Percentiles rank a stretch among this genome's conserved stretches.
phyloP scores from a whole-genome alignment of 2,329 filamentous ascomycete species.

The Trichoderma asperellum region DNA sequence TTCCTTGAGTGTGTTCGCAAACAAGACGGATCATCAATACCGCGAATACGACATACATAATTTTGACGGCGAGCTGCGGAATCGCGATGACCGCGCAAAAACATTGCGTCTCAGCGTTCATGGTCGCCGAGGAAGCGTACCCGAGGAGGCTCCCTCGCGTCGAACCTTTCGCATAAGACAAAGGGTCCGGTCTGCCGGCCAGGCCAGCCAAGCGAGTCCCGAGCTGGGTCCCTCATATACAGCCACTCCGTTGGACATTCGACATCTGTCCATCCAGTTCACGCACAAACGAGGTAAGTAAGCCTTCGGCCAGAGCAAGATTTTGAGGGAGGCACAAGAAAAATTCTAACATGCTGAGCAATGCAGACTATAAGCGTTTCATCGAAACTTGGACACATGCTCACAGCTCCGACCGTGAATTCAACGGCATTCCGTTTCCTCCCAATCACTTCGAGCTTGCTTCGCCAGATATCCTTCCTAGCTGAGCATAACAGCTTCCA shows the following conservation, averaged over 20 bases:
- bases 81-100: slow-evolving; percentile 51
- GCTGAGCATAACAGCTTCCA: neutral
- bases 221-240: slow-evolving; percentile 34
- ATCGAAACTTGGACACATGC: slow-evolving; percentile 52
- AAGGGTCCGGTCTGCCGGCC: slow-evolving; percentile 41
- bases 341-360: neutral
- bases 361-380: slow-evolving; percentile 51
- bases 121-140: slow-evolving; percentile 47
- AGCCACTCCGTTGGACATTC: slow-evolving; percentile 46
- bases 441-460: slow-evolving; percentile 52
- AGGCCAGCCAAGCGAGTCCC: slow-evolving; percentile 30
- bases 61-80: slow-evolving; percentile 53
- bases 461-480: slow-evolving; percentile 50
- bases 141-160: slow-evolving; percentile 44
- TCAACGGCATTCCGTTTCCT: slow-evolving; percentile 51
- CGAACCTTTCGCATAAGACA: slow-evolving; percentile 49
- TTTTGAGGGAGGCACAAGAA: neutral
- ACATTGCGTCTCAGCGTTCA: slow-evolving; percentile 50
- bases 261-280: slow-evolving; percentile 56
- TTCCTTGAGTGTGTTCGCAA: slow-evolving; percentile 53
- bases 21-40: slow-evolving; percentile 51
- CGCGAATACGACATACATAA: slow-evolving; percentile 53
- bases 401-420: slow-evolving; percentile 52
- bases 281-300: slow-evolving; percentile 51
- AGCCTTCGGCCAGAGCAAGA: neutral